Evolutionary conservation across 1,284 basidiomycete species (phyloP).

Genomic region (Ceratorhiza oryzae-sativae): DNA sequence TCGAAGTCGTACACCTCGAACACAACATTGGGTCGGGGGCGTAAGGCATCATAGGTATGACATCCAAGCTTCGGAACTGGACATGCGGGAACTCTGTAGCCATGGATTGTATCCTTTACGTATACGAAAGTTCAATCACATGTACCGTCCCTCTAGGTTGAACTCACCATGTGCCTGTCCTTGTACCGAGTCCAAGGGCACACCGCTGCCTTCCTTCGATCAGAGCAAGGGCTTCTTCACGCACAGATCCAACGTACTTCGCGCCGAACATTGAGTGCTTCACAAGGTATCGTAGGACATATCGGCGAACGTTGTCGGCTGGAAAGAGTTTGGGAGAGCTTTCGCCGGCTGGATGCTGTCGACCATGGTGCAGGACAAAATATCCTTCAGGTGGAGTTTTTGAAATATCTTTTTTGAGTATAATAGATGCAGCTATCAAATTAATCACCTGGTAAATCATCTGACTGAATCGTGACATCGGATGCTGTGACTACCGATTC

Average conservation of each 20-base stretch:
- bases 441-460: constrained; percentile 9
- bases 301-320: not conserved
- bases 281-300: constrained; percentile 6
- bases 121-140: not conserved
- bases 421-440: not conserved
- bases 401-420: not conserved
- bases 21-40: not conserved
- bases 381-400: not conserved
- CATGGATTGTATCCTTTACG: constrained; percentile 3
- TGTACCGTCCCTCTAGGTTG: not conserved
- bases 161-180: constrained; percentile 10
- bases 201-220: not conserved
- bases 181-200: not conserved
- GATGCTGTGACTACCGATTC: not conserved
- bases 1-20: constrained; percentile 13
- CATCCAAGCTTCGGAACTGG: constrained; percentile 7
- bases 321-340: not conserved
- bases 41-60: not conserved
- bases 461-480: not conserved
- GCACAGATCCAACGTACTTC: not conserved
- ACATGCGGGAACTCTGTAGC: constrained; percentile 27
- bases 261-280: not conserved
- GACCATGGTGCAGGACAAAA: constrained; percentile 13
- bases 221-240: not conserved
- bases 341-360: constrained; percentile 17